These are phyloP conservation scores for Avena eriantha DNA, from an alignment of 176 grass and related monocot genomes.

Conservation along the genomic window DNA sequence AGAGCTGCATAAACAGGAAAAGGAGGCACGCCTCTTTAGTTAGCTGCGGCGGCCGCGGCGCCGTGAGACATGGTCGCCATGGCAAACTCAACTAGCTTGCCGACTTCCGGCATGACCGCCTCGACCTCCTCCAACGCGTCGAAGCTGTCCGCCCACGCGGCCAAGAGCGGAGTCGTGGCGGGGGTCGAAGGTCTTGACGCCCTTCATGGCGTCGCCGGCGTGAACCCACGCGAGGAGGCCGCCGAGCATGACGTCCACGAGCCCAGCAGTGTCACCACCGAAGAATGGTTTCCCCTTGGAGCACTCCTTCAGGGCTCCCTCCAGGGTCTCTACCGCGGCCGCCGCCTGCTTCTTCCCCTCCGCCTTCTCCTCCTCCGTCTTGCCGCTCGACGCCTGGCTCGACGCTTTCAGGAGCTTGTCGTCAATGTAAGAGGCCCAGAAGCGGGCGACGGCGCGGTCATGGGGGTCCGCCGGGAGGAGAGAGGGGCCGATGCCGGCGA, in stretches of 20 bases:
- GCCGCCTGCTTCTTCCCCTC: conserved; percentile 2
- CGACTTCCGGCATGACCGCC: background rate
- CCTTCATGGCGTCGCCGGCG: background rate
- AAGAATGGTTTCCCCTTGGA: conserved; percentile 58
- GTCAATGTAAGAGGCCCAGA: conserved; percentile 60
- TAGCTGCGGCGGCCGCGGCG: background rate
- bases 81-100: conserved; percentile 19
- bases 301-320: conserved; percentile 41
- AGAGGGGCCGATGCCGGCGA: background rate
- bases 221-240: background rate
- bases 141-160: conserved; percentile 42
- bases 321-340: conserved; percentile 9
- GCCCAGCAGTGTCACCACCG: conserved; percentile 44
- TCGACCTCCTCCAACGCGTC: conserved; percentile 30
- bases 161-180: conserved; percentile 33
- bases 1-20: background rate
- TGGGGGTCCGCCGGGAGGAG: conserved; percentile 56
- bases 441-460: conserved; percentile 52
- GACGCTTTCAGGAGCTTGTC: conserved; percentile 41
- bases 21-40: background rate
- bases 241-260: conserved; percentile 50
- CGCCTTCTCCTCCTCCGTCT: conserved; percentile 44
- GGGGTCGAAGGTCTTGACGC: conserved; percentile 28
- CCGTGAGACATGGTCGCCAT: background rate
- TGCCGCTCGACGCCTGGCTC: background rate